A percentile compares a stretch with the other conserved stretches of the same genome.
These are phyloP conservation scores for Ceratobasidium theobromae DNA, from an alignment of 1,284 basidiomycete species.

Conservation along the genomic window DNA sequence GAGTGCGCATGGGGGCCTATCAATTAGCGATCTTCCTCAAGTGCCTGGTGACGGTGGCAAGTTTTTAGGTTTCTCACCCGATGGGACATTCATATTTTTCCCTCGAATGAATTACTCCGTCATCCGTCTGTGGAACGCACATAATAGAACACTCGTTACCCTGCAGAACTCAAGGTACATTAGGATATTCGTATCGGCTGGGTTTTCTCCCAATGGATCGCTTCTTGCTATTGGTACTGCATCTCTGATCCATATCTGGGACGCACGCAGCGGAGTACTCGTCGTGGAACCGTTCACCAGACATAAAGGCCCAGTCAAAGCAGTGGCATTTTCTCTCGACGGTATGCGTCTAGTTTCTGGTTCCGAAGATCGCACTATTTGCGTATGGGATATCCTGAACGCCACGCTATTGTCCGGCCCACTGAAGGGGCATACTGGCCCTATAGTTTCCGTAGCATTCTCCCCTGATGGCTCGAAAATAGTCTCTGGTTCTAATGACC, in stretches of 20 bases:
- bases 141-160: not conserved
- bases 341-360: too few relatives aligned
- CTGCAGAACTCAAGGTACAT: too few relatives aligned
- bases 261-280: too few relatives aligned
- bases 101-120: too few relatives aligned
- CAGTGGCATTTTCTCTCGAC: too few relatives aligned
- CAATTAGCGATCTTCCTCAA: not conserved
- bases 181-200: too few relatives aligned
- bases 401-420: too few relatives aligned
- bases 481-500: not conserved
- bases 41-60: not conserved
- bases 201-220: conserved; percentile 5
- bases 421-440: not conserved
- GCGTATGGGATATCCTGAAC: too few relatives aligned
- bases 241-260: not conserved
- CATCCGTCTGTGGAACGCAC: not conserved
- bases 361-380: too few relatives aligned
- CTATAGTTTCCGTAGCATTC: not conserved
- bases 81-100: too few relatives aligned
- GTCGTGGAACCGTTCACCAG: not conserved
- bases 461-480: not conserved
- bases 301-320: not conserved
- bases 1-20: not conserved
- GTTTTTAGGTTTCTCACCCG: not conserved
- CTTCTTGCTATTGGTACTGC: not conserved